These are phyloP conservation scores for Echites panduratus DNA, from an alignment of 257 asterid genomes.

Conservation along the genomic window DNA sequence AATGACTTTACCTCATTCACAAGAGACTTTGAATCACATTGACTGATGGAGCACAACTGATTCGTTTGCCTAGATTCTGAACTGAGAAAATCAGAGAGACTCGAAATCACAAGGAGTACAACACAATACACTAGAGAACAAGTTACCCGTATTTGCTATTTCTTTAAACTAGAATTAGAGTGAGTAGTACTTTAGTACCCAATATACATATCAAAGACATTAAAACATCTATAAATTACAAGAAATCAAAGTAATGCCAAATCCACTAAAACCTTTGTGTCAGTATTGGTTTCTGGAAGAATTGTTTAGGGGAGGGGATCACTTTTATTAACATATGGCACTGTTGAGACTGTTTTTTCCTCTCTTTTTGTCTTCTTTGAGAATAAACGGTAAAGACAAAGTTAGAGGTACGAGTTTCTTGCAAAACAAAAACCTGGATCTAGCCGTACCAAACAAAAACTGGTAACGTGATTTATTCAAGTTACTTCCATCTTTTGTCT, in stretches of 20 bases:
- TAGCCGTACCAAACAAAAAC: not conserved
- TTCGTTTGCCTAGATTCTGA: conserved; percentile 87
- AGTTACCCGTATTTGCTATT: not conserved
- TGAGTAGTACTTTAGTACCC: not conserved
- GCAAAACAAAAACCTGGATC: not conserved
- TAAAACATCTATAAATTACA: too few species aligned
- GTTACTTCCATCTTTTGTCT: not conserved
- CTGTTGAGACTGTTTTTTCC: not conserved
- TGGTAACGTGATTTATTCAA: not conserved
- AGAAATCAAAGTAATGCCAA: not conserved
- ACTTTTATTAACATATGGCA: not conserved
- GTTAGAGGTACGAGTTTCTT: not conserved
- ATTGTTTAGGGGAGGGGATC: not conserved
- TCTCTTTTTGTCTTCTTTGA: too few species aligned
- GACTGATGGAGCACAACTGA: conserved; percentile 91
- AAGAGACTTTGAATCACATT: conserved; percentile 88
- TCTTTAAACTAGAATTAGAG: not conserved
- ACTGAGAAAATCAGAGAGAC: conserved; percentile 43
- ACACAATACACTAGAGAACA: not conserved
- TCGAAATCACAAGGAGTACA: conserved; percentile 21
- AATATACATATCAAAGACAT: not conserved
- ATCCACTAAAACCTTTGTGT: not conserved
- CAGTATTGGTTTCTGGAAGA: not conserved
- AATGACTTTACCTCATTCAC: conserved; percentile 68
- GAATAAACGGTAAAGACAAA: not conserved